Percentiles rank a stretch among this genome's conserved stretches.
Evolutionary conservation across 23 red algal genomes (phyloP).

Genomic region (Pyropia haitanensis): DNA sequence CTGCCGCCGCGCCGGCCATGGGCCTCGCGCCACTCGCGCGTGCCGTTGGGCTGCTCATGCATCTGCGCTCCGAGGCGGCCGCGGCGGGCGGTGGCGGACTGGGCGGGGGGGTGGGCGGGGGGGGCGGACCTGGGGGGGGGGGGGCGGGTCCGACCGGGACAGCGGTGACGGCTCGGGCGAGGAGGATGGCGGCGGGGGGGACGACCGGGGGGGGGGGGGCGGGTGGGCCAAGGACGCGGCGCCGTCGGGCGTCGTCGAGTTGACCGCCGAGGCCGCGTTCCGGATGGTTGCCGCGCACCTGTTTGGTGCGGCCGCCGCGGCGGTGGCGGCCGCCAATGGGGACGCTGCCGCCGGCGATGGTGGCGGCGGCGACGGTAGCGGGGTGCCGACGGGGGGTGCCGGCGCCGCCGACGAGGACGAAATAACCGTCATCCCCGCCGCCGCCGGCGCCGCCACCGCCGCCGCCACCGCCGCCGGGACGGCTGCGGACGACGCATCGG

Average conservation of each 20-base stretch:
- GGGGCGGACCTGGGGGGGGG: too few relatives aligned
- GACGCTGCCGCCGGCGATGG: constrained; percentile 19
- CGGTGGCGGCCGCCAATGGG: constrained; percentile 12
- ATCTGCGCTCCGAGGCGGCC: constrained; percentile 1
- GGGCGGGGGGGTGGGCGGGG: too few relatives aligned
- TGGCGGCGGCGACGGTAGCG: constrained; percentile 11
- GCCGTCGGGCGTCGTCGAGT: constrained; percentile 41
- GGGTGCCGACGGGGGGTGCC: not conserved
- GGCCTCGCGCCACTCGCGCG: constrained; percentile 13
- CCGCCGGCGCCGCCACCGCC: not conserved
- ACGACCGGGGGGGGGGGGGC: too few relatives aligned
- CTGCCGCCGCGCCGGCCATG: constrained; percentile 17
- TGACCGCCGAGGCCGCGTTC: constrained; percentile 54
- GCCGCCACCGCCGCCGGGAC: not conserved
- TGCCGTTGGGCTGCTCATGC: constrained; percentile 38
- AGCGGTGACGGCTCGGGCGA: too few relatives aligned
- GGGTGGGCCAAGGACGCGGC: constrained; percentile 8
- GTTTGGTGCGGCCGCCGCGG: constrained; percentile 31
- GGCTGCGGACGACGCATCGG: too few relatives aligned
- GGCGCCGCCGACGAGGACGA: not conserved
- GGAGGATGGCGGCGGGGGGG: too few relatives aligned
- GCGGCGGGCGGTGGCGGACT: not conserved
- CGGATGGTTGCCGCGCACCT: constrained; percentile 51
- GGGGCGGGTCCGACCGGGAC: too few relatives aligned
- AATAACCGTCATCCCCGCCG: not conserved